Percentiles rank a stretch among this genome's conserved stretches.
phyloP scores from a whole-genome alignment of 176 grass and related monocot species.

The Neostapfia colusana region DNA sequence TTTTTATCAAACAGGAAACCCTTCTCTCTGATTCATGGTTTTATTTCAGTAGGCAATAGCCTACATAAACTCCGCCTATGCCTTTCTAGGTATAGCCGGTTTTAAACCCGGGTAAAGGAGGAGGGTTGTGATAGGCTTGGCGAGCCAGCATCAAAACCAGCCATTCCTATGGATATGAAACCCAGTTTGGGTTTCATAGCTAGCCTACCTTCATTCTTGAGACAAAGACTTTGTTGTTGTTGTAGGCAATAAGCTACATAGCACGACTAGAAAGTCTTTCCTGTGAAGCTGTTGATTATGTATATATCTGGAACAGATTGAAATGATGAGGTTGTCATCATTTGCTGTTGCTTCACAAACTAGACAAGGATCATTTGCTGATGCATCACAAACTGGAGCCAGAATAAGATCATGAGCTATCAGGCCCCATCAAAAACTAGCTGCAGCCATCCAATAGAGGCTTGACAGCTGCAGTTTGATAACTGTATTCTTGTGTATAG shows the following conservation, averaged over 20 bases:
- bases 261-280: conserved; percentile 10
- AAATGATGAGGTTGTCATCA: conserved; percentile 2
- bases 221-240: too few species aligned
- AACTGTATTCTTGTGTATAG: not conserved
- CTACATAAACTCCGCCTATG: too few species aligned
- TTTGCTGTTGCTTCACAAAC: not conserved
- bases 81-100: too few species aligned
- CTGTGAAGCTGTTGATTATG: not conserved
- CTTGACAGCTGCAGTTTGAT: not conserved
- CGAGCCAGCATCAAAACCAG: too few species aligned
- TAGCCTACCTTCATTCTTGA: too few species aligned
- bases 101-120: too few species aligned
- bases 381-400: not conserved
- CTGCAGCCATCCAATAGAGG: not conserved
- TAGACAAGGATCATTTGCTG: not conserved
- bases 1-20: not conserved
- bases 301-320: not conserved
- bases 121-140: too few species aligned
- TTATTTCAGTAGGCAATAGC: not conserved
- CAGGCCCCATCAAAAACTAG: not conserved
- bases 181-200: too few species aligned
- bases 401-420: not conserved
- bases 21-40: not conserved
- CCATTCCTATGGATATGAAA: too few species aligned
- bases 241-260: not conserved